Evolutionary conservation across 441 rosid genomes (phyloP).

Genomic region (Cnidoscolus chayamansa): DNA sequence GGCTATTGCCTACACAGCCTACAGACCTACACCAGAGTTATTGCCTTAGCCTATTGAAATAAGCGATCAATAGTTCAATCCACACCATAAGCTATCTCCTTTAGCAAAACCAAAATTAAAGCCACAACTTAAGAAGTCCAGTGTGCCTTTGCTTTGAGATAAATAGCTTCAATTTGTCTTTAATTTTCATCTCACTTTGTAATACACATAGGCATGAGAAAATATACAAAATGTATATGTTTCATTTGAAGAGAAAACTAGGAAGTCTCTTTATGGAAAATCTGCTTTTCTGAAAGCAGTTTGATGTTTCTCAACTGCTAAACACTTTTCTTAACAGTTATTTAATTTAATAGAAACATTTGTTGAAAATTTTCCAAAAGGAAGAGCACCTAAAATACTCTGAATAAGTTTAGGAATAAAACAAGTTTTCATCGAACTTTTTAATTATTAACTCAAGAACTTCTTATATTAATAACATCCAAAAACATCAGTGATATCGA

Average conservation of each 20-base stretch:
- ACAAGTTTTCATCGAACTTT: not conserved
- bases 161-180: not conserved
- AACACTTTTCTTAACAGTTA: not conserved
- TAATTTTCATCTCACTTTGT: not conserved
- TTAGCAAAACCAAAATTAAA: not conserved
- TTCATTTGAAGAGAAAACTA: not conserved
- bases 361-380: not conserved
- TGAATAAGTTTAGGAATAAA: not conserved
- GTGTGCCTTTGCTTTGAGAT: not conserved
- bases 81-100: not conserved
- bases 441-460: not conserved
- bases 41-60: not conserved
- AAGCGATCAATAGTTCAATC: not conserved
- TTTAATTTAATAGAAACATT: not conserved
- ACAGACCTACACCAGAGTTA: not conserved
- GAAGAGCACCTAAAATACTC: not conserved
- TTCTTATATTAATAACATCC: slow-evolving; percentile 3
- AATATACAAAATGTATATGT: not conserved
- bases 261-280: not conserved
- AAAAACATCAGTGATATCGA: not conserved
- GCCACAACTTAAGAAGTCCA: not conserved
- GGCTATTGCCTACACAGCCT: not conserved
- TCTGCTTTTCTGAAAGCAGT: not conserved
- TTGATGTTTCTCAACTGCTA: not conserved
- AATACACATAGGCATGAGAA: not conserved